phyloP scores from a whole-genome alignment of 805 yeast species.

The Pichia sporocuriosa region DNA sequence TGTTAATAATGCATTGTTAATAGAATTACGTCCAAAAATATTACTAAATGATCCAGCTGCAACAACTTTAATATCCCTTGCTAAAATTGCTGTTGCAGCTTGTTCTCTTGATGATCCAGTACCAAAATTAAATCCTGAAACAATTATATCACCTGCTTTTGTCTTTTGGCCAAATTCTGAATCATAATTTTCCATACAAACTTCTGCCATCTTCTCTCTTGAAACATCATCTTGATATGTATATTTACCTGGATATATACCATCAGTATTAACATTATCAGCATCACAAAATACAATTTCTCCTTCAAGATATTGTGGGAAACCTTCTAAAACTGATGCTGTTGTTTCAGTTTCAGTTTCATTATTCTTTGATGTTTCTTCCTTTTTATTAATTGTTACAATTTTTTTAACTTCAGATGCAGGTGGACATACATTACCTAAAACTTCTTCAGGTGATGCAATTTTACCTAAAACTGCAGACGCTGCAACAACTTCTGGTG shows the following conservation, averaged over 20 bases:
- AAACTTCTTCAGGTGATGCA: conserved; percentile 83
- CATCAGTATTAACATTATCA: conserved; percentile 95
- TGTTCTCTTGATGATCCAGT: conserved; percentile 99
- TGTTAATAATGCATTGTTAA: conserved; percentile 91
- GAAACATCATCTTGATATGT: conserved; percentile 98
- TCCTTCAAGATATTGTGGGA: conserved; percentile 84
- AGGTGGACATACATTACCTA: conserved; percentile 47
- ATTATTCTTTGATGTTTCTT: conserved; percentile 11
- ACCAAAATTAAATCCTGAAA: conserved; percentile 93
- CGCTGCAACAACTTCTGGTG: conserved; percentile 98
- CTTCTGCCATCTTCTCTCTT: conserved; percentile 94
- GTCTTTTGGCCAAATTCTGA: conserved; percentile 78
- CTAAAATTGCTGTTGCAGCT: conserved; percentile 97
- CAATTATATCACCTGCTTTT: conserved; percentile 74
- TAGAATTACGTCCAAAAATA: conserved; percentile 91
- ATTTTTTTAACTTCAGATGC: conserved; percentile 43
- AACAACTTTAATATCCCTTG: conserved; percentile 85
- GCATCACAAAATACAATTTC: conserved; percentile 95
- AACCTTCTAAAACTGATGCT: conserved; percentile 68
- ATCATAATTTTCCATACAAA: conserved; percentile 99
- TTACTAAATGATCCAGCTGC: conserved; percentile 98
- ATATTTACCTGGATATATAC: conserved; percentile 97
- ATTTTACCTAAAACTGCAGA: conserved; percentile 93
- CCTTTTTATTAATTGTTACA: conserved; percentile 30
- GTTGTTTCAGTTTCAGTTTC: conserved; percentile 17